Evolutionary conservation across 345 rosid species (phyloP), one percentile per base, ranked within the genome.

Genomic region (Cardamine occulta): DNA sequence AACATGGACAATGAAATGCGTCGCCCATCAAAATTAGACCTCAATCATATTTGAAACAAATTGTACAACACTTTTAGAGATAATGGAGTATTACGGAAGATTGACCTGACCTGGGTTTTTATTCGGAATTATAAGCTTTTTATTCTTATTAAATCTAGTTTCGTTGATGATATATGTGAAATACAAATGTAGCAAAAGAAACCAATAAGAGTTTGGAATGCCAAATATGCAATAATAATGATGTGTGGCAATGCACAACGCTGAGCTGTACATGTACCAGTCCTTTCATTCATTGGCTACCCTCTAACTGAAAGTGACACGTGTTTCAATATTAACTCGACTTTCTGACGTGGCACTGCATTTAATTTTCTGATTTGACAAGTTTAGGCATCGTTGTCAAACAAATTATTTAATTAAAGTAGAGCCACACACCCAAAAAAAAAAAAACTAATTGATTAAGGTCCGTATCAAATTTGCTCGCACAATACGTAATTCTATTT

Each of bases 191-290:
- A 35, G 29, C 29, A 35, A 60, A 35, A 34, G 66, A 59, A 71
- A 45, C 21, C 10, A 72, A 35, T 29, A 2, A 60, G 49, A 35
- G 60, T 61, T 24, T 51, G 54, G 70, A 63, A 21, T 51, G 62
- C 60, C 62, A 72, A 62, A 72, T 63, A 51, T 42, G 54, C 69
- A 72, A 62, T 26, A 21, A 53, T 52, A 19, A 54, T 73, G 34
- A 63, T 63, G 63, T 73, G 70, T 73, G 70, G 69, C 62, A 39
- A 51, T 47, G 62, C 54, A 39, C 62, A 73, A 63, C n/a, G 70
- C 70, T 73, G 77, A 74, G 28, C 78, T 74, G 78, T 40, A 73
- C 35, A 42, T 42, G 55, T 29, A 74, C 72, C 71, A 31, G 8
- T 55, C 71, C 56, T 65, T 45, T 37, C 47, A 14, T 65, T 65